Evolutionary conservation across 139 green algal species (phyloP).

Genomic region (Desmodesmus armatus): DNA sequence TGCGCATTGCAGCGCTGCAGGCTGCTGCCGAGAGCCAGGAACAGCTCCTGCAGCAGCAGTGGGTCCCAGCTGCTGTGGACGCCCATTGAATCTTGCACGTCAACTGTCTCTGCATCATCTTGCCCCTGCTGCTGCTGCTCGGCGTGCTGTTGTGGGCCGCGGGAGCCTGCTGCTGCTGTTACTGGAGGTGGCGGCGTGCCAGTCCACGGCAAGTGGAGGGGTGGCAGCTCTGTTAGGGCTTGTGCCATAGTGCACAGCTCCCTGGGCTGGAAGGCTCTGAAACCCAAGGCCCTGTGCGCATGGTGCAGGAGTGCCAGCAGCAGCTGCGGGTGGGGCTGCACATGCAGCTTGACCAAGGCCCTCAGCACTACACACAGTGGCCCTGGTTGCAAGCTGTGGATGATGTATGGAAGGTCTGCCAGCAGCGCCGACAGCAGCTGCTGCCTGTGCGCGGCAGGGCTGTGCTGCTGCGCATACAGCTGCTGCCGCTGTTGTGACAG

Average conservation of each 20-base stretch:
- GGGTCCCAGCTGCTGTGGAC: not conserved
- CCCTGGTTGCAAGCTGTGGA: not conserved
- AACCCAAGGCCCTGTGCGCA: not conserved
- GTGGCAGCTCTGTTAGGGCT: not conserved
- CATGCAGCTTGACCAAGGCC: slow-evolving; percentile 9
- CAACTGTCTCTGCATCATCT: not conserved
- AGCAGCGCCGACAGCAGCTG: slow-evolving; percentile 12
- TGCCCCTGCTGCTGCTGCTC: not conserved
- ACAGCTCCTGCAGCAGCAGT: not conserved
- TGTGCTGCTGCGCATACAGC: not conserved
- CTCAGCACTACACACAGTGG: not conserved
- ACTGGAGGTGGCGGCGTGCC: not conserved
- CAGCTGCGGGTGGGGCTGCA: not conserved
- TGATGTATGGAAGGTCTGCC: not conserved
- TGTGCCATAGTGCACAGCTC: slow-evolving; percentile 23
- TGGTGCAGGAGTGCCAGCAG: slow-evolving; percentile 3
- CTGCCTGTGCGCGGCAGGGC: not conserved
- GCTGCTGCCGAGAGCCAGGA: not conserved
- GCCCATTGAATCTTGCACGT: too few relatives aligned
- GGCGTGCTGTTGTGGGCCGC: not conserved
- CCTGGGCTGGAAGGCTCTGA: slow-evolving; percentile 1
- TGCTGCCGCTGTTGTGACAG: not conserved
- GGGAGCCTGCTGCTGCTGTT: slow-evolving; percentile 21
- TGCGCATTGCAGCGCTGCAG: not conserved
- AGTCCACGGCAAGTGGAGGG: not conserved